Conservation (phyloP, 495 filamentous ascomycete genomes). For the Aspergillus nidulans region DNA sequence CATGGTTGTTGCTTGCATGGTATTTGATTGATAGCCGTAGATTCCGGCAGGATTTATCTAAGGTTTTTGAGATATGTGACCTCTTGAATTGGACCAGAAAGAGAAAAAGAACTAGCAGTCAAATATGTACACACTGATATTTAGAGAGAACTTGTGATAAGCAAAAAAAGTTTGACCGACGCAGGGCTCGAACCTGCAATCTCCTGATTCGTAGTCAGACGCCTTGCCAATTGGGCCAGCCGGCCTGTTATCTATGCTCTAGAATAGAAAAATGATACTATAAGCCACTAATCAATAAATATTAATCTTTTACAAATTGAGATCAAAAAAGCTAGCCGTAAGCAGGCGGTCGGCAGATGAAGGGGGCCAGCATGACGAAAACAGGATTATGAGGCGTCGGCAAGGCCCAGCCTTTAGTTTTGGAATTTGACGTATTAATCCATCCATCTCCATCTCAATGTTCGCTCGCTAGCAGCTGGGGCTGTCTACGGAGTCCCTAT, state of each 20-base stretch:
- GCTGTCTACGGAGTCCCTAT: conserved; percentile 24
- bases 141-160: too few species aligned
- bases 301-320: not conserved
- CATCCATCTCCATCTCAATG: not conserved
- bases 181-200: not conserved
- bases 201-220: not conserved
- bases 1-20: conserved; percentile 28
- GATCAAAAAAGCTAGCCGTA: not conserved
- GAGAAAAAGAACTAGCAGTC: too few species aligned
- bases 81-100: too few species aligned
- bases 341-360: not conserved
- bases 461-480: conserved; percentile 16
- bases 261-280: not conserved
- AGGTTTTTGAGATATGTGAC: too few species aligned
- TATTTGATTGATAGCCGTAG: conserved; percentile 3
- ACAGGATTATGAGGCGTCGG: conserved; percentile 12
- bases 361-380: conserved; percentile 3
- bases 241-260: not conserved
- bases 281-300: not conserved
- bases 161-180: not conserved
- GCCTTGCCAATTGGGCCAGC: not conserved
- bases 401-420: not conserved
- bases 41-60: too few species aligned
- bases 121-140: too few species aligned
- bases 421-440: not conserved